Conservation (phyloP, 345 rosid genomes). For the Eucalyptus paniculata region DNA sequence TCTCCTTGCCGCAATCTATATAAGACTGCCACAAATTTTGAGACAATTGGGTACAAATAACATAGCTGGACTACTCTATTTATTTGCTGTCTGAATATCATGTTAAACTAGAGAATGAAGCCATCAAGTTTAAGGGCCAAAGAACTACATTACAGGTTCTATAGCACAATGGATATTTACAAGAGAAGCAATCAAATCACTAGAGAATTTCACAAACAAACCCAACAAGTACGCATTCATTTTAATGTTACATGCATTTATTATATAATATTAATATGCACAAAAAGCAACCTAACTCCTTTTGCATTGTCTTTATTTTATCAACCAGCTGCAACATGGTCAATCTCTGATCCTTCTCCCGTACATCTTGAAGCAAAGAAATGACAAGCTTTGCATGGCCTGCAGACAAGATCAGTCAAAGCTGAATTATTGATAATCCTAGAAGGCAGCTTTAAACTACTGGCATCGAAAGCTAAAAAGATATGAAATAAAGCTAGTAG, state of each 20-base stretch:
- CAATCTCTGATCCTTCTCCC: slow-evolving; percentile 60
- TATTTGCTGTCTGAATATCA: neutral
- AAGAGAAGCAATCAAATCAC: neutral
- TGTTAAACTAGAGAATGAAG: neutral
- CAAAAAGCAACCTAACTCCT: slow-evolving; percentile 51
- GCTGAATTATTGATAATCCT: neutral
- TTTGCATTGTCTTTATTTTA: slow-evolving; percentile 65
- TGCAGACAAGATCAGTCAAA: neutral
- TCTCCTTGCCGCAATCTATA: neutral
- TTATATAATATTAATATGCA: neutral
- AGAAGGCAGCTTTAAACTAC: neutral
- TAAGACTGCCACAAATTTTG: neutral
- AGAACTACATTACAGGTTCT: neutral
- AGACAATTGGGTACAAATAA: neutral
- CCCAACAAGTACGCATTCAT: neutral
- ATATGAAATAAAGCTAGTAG: neutral
- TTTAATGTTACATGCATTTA: neutral
- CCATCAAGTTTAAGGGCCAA: neutral
- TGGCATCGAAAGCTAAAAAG: neutral
- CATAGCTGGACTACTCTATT: neutral
- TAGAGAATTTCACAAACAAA: neutral
- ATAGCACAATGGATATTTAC: neutral
- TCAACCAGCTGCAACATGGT: slow-evolving; percentile 90
- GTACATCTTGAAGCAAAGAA: slow-evolving; percentile 63
- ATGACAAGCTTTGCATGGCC: slow-evolving; percentile 54